A percentile compares a stretch with the other conserved stretches of the same genome.
phyloP scores from a whole-genome alignment of 1,284 basidiomycete genomes.

The Rhodotorula sp. region DNA sequence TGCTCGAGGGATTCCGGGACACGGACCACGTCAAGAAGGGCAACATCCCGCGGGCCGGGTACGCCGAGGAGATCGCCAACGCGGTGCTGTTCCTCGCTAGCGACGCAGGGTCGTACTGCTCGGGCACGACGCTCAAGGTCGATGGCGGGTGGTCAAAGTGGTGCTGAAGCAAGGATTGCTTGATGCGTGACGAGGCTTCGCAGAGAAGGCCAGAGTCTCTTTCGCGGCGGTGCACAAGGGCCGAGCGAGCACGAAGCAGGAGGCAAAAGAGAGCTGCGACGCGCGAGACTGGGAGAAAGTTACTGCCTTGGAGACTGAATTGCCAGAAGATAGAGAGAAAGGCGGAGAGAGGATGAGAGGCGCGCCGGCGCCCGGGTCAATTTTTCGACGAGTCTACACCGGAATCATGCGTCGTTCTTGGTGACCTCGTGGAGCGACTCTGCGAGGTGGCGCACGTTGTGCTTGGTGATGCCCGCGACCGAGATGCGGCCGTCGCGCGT shows the following conservation, averaged over 20 bases:
- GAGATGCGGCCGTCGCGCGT: constrained; percentile 45
- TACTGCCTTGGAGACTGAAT: no score
- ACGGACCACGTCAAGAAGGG: constrained; percentile 1
- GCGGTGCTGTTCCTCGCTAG: constrained; percentile 60
- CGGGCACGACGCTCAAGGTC: constrained; percentile 51
- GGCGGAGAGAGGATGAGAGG: no score
- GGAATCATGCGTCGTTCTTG: constrained; percentile 32
- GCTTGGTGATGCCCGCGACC: constrained; percentile 70
- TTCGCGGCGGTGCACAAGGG: no score
- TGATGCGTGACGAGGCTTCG: no score
- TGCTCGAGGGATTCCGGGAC: constrained; percentile 1
- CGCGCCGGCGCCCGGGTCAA: no score
- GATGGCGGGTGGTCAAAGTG: constrained; percentile 46
- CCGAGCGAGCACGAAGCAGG: no score
- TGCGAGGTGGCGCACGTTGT: constrained; percentile 79
- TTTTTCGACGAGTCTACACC: not conserved
- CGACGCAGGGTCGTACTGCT: constrained; percentile 61
- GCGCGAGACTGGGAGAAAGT: no score
- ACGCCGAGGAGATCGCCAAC: constrained; percentile 60
- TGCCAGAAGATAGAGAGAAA: no score
- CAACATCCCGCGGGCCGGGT: constrained; percentile 54
- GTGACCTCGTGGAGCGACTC: constrained; percentile 67
- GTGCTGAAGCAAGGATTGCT: constrained; percentile 3
- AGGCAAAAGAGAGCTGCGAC: no score
- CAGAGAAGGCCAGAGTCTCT: no score